Evolutionary conservation across 768 basidiomycete genomes (phyloP).

Genomic region (Udeniomyces megalosporus): DNA sequence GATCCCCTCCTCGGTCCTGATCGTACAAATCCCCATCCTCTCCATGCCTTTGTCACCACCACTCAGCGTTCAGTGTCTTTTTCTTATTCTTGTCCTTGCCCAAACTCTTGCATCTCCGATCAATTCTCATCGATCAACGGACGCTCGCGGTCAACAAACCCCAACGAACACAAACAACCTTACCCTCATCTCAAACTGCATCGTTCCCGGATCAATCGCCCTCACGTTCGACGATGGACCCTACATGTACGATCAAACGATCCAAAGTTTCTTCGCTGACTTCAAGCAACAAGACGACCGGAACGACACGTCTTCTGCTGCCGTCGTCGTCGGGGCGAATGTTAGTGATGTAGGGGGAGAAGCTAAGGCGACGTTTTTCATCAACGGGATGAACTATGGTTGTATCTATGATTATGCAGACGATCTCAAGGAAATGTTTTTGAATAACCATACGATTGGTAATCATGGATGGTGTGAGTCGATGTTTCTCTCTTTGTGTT

Average conservation of each 20-base stretch:
- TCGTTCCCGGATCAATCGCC: conserved; percentile 23
- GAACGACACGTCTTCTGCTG: too few relatives aligned
- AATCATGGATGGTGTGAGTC: conserved; percentile 27
- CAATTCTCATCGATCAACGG: not conserved
- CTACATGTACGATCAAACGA: conserved; percentile 22
- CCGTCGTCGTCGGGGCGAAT: too few relatives aligned
- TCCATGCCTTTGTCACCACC: not conserved
- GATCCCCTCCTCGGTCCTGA: too few relatives aligned
- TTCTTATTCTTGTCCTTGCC: not conserved
- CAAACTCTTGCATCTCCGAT: not conserved
- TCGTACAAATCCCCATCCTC: not conserved
- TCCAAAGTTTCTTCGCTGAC: too few relatives aligned
- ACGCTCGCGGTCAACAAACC: not conserved
- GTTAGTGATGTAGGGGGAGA: too few relatives aligned
- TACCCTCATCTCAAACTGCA: conserved; percentile 23
- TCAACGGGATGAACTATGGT: conserved; percentile 25
- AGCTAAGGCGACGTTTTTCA: conserved; percentile 36
- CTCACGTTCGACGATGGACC: conserved; percentile 30
- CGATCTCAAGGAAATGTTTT: conserved; percentile 1
- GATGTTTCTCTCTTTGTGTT: not conserved
- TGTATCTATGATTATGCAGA: conserved; percentile 28
- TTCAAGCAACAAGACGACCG: conserved; percentile 19
- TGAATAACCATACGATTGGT: conserved; percentile 24
- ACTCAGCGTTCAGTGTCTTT: not conserved
- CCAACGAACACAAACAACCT: too few relatives aligned